Conservation (phyloP, 169 alveolate genomes). For the Eimeria tenella region DNA sequence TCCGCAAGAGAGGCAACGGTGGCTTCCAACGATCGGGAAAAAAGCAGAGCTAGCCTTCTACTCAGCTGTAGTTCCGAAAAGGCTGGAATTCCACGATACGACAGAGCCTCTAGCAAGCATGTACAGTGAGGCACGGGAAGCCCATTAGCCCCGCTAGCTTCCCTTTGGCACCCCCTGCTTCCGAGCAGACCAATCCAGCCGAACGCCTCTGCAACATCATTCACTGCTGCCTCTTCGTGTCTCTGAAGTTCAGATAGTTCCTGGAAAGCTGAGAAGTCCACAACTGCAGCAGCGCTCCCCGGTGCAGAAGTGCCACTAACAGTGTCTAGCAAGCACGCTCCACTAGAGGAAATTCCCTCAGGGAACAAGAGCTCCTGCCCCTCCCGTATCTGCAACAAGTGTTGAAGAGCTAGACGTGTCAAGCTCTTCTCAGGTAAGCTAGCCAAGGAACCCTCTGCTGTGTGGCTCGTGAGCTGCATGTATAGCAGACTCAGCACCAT, state of each 20-base stretch:
- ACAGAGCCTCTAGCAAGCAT: conserved; percentile 39
- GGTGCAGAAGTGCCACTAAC: neutral
- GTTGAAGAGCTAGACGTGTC: conserved; percentile 41
- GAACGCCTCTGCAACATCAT: neutral
- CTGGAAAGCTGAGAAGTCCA: neutral
- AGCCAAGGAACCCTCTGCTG: conserved; percentile 10
- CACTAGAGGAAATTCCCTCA: neutral
- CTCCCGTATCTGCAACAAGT: conserved; percentile 36
- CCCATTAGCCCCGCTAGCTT: neutral
- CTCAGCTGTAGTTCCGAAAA: conserved; percentile 29
- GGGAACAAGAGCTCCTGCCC: conserved; percentile 50
- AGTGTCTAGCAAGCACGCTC: neutral
- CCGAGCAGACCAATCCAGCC: conserved; percentile 12
- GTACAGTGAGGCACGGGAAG: conserved; percentile 5
- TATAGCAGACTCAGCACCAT: conserved; percentile 14
- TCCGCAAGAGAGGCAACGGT: neutral
- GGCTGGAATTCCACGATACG: conserved; percentile 7
- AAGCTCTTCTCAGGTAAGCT: conserved; percentile 8
- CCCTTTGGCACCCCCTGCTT: neutral
- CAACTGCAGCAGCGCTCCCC: neutral
- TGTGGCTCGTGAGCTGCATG: neutral
- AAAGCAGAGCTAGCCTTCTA: neutral
- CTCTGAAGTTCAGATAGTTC: neutral
- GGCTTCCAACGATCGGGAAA: neutral
- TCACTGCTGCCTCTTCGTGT: neutral